Conservation (phyloP, 2,329 filamentous ascomycete genomes). For the Eutypella sp. region DNA sequence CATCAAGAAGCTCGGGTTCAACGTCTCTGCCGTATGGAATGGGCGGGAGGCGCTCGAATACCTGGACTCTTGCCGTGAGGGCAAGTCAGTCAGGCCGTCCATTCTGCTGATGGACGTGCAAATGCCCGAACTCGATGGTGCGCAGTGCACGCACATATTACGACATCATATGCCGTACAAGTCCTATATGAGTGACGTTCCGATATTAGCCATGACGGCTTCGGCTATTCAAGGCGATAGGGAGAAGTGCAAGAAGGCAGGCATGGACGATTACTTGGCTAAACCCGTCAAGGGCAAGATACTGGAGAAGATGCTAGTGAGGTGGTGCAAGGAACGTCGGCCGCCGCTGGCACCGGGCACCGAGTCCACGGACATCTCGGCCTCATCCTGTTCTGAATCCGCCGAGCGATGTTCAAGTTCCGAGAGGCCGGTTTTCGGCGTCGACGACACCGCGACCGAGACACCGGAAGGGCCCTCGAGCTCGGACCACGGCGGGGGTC, state of each 20-base stretch:
- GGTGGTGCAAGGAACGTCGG: conserved; percentile 50
- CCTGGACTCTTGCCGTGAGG: conserved; percentile 49
- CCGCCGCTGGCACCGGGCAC: conserved; percentile 15
- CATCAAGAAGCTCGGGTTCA: conserved; percentile 68
- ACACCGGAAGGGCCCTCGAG: conserved; percentile 13
- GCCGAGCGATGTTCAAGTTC: conserved; percentile 34
- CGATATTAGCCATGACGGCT: conserved; percentile 78
- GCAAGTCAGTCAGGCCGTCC: conserved; percentile 55
- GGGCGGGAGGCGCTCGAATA: conserved; percentile 76
- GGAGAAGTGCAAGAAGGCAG: conserved; percentile 67
- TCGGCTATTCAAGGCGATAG: conserved; percentile 72
- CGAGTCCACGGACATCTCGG: conserved; percentile 21
- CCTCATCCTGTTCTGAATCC: conserved; percentile 42
- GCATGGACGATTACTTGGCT: conserved; percentile 73
- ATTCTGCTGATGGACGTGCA: conserved; percentile 77
- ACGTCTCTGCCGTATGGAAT: conserved; percentile 68
- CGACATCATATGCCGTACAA: conserved; percentile 64
- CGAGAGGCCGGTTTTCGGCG: conserved; percentile 16
- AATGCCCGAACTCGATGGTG: conserved; percentile 74
- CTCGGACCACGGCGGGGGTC: neutral
- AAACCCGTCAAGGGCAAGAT: conserved; percentile 67
- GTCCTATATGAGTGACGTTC: conserved; percentile 53
- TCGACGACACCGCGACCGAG: conserved; percentile 8
- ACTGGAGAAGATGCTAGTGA: conserved; percentile 65
- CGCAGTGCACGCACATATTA: conserved; percentile 69